A percentile compares a stretch with the other conserved stretches of the same genome.
Evolutionary conservation across 805 yeast genomes (phyloP).

Genomic region (Candida manassasensis): DNA sequence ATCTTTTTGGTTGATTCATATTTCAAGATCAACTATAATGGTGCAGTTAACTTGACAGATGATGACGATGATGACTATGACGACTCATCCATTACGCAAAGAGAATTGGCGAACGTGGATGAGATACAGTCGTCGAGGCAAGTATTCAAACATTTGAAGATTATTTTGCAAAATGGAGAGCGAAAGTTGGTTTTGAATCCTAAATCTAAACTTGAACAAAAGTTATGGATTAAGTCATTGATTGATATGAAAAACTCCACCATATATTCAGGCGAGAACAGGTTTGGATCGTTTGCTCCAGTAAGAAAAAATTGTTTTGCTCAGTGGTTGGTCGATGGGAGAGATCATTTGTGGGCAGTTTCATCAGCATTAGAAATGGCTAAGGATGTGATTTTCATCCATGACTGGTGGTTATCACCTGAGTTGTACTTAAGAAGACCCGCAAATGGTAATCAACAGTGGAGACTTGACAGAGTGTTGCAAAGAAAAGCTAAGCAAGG

Average conservation of each 20-base stretch:
- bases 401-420: constrained; percentile 99
- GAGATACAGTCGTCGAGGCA: constrained; percentile 32
- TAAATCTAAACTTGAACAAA: constrained; percentile 57
- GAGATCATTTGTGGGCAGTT: constrained; percentile 96
- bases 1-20: constrained; percentile 81
- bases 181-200: constrained; percentile 72
- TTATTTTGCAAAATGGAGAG: constrained; percentile 66
- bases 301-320: constrained; percentile 80
- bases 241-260: constrained; percentile 62
- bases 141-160: constrained; percentile 49
- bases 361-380: constrained; percentile 92
- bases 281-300: constrained; percentile 93
- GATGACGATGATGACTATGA: constrained; percentile 44
- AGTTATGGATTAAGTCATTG: constrained; percentile 73
- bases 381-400: constrained; percentile 85
- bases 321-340: constrained; percentile 94
- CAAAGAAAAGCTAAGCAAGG: constrained; percentile 92
- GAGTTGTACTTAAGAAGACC: constrained; percentile 92
- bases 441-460: constrained; percentile 90
- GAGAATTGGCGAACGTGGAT: constrained; percentile 17
- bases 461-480: constrained; percentile 83
- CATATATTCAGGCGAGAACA: constrained; percentile 61
- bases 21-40: constrained; percentile 55
- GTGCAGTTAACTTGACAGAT: constrained; percentile 21
- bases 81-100: constrained; percentile 31